Base-by-base conservation (phyloP, 805 yeast genomes). In the Naumovozyma baii region DNA sequence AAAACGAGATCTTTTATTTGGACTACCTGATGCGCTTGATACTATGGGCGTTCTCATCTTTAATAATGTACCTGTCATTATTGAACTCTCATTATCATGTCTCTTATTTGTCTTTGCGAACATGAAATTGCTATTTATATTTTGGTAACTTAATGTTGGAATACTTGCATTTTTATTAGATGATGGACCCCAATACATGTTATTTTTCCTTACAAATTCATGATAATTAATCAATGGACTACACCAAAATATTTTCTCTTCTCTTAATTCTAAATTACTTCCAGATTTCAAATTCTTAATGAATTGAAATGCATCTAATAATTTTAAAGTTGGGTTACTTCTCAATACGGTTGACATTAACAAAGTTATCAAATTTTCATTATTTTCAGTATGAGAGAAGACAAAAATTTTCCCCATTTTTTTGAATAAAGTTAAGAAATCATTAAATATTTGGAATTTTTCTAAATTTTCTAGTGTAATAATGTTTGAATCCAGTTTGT, bases 241-340 rank as follows among this genome's bases (percentile, higher is more conserved):
- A 39, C 50, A 48, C 54, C 59, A 49, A 32, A 43, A 48, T 7
- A 55, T 42, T 12, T 41, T 41, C 19, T 55, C 59, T 9, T 47
- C 50, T 14, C 42, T 45, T 17, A 48, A 26, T 16, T 33, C 31
- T 5, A 41, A 18, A 4, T 30, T 25, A 15, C 42, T 49, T 13
- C 38, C 39, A 22, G 49, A 43, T 42, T 55, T 52, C 22, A 57
- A 36, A 8, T 49, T 50, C 36, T 53, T 58, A 17, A 59, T 37
- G 31, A 54, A 57, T 32, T 49, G 50, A 29, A 57, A 49, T 3
- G 59, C 62, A n/a, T 59, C 61, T 19, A 41, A 22, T 4, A 55
- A 35, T 10, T 49, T 49, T 9, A 46, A 28, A 12, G 37, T 34
- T 9, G 61, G 51, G 29, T 53, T 49, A 31, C 49, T 51, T 32